Evolutionary conservation across 2,329 filamentous ascomycete genomes (phyloP).

Genomic region (Lachnellula suecica): DNA sequence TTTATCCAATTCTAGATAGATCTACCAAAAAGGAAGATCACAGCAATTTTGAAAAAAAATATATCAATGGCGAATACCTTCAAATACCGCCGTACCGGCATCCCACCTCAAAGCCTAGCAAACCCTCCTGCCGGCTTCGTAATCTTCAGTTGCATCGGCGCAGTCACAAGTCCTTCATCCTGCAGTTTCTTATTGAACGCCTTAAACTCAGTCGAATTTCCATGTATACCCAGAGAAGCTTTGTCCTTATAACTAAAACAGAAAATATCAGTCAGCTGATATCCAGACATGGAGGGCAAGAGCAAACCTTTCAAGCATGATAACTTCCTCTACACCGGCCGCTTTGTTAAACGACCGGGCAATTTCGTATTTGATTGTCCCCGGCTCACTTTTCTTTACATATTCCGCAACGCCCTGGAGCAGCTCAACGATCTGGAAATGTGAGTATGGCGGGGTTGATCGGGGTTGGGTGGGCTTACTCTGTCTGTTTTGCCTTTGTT

Average conservation of each 20-base stretch:
- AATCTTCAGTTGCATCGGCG: conserved; percentile 27
- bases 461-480: conserved; percentile 13
- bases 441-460: background rate
- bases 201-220: conserved; percentile 20
- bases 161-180: conserved; percentile 24
- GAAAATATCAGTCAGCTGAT: conserved; percentile 5
- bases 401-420: conserved; percentile 21
- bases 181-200: conserved; percentile 21
- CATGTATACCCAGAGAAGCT: conserved; percentile 24
- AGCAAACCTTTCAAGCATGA: conserved; percentile 31
- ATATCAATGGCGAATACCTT: too few relatives aligned
- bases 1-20: too few relatives aligned
- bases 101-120: conserved; percentile 17
- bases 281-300: background rate
- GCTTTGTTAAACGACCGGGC: conserved; percentile 23
- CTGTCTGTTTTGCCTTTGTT: conserved; percentile 28
- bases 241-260: conserved; percentile 28
- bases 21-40: too few relatives aligned
- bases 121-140: conserved; percentile 27
- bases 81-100: too few relatives aligned
- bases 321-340: conserved; percentile 26
- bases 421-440: conserved; percentile 26
- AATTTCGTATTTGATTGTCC: conserved; percentile 28
- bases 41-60: too few relatives aligned
- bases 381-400: conserved; percentile 27